These are phyloP conservation scores for Auricularia sp. DNA, from an alignment of 768 basidiomycete species.

Conservation along the genomic window DNA sequence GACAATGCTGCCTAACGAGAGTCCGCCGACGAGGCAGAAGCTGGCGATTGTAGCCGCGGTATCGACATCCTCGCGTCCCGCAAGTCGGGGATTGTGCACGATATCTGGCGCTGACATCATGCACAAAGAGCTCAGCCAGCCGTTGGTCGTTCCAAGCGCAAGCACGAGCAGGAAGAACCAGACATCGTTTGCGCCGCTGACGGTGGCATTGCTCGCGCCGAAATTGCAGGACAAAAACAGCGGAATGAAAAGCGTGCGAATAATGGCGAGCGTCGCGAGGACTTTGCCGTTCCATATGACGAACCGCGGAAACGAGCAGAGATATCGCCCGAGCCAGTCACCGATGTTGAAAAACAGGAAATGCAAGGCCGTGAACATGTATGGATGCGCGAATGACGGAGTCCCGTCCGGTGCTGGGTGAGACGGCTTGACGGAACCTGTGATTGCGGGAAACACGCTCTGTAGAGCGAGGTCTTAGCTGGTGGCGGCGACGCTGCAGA, in stretches of 20 bases:
- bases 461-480: conserved; percentile 21
- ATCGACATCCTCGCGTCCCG: conserved; percentile 71
- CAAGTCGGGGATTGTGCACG: conserved; percentile 64
- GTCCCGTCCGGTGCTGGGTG: conserved; percentile 29
- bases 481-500: background rate
- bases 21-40: conserved; percentile 69
- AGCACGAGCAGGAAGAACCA: conserved; percentile 66
- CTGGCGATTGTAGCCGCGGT: conserved; percentile 72
- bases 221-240: conserved; percentile 86
- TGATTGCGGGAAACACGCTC: conserved; percentile 84
- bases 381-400: conserved; percentile 46
- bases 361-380: conserved; percentile 72
- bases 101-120: conserved; percentile 79
- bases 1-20: conserved; percentile 61
- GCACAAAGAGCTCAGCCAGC: conserved; percentile 65
- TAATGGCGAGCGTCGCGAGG: conserved; percentile 51
- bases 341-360: conserved; percentile 69
- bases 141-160: conserved; percentile 68
- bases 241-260: conserved; percentile 75
- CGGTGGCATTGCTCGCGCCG: conserved; percentile 11
- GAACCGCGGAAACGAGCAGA: conserved; percentile 55
- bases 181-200: conserved; percentile 39
- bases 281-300: conserved; percentile 58
- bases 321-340: conserved; percentile 59
- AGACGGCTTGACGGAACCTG: conserved; percentile 60